phyloP scores from a whole-genome alignment of 768 basidiomycete genomes.

The Nidularia pulvinata region DNA sequence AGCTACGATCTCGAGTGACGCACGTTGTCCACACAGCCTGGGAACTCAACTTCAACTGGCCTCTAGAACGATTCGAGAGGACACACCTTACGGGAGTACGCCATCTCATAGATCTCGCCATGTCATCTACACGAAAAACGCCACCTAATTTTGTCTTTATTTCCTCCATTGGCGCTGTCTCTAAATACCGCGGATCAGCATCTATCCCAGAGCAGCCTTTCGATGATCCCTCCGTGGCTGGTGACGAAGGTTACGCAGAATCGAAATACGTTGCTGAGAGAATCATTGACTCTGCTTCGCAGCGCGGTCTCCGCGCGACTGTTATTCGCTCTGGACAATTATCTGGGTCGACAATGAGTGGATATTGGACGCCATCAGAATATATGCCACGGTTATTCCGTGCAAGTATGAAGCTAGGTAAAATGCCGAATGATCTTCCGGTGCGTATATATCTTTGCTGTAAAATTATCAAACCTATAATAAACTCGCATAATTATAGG shows the following conservation, averaged over 20 bases:
- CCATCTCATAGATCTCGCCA: slow-evolving; percentile 4
- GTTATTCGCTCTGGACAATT: slow-evolving; percentile 8
- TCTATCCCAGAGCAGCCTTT: slow-evolving; percentile 5
- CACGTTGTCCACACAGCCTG: slow-evolving; percentile 8
- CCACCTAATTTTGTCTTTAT: slow-evolving; percentile 4
- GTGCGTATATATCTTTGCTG: not conserved
- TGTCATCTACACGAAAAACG: not conserved
- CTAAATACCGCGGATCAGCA: not conserved
- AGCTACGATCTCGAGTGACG: slow-evolving; percentile 3
- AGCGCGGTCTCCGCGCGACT: slow-evolving; percentile 2
- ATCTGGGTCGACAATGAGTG: slow-evolving; percentile 4
- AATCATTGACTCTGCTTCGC: slow-evolving; percentile 2
- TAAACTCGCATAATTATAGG: not conserved
- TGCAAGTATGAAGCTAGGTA: slow-evolving; percentile 5
- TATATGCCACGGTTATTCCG: slow-evolving; percentile 6
- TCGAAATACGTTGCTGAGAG: slow-evolving; percentile 6
- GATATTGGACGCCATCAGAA: slow-evolving; percentile 8
- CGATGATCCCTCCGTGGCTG: slow-evolving; percentile 2
- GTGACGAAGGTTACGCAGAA: slow-evolving; percentile 3
- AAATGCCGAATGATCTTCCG: slow-evolving; percentile 4
- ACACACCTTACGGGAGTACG: slow-evolving; percentile 5
- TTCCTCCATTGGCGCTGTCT: slow-evolving; percentile 6
- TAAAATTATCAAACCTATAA: not conserved
- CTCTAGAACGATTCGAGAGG: slow-evolving; percentile 6
- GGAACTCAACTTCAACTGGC: slow-evolving; percentile 10